Conservation (phyloP, 2,329 filamentous ascomycete genomes). For the Trichoderma pleuroti region DNA sequence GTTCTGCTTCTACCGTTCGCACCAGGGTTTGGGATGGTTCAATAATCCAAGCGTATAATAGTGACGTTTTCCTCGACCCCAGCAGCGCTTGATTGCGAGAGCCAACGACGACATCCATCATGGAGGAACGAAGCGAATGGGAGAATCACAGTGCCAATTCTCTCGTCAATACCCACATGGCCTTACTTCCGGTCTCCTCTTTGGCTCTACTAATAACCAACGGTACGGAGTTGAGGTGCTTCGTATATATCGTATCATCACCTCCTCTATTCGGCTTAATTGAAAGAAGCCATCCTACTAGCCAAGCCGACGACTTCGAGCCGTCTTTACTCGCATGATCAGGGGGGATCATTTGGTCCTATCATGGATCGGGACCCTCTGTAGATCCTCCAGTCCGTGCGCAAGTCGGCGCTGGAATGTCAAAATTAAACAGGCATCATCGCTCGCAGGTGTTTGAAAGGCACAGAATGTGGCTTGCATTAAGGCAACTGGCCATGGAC, state of each 20-base stretch:
- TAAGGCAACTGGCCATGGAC: background rate
- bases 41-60: background rate
- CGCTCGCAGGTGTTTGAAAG: background rate
- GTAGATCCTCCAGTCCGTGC: background rate
- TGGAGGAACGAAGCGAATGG: no score
- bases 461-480: background rate
- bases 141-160: background rate
- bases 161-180: background rate
- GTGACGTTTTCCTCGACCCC: background rate
- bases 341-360: background rate
- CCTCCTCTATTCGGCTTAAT: background rate
- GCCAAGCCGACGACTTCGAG: background rate
- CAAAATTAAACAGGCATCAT: background rate
- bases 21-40: background rate
- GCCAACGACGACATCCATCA: background rate
- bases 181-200: background rate
- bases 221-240: background rate
- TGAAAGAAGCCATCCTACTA: background rate
- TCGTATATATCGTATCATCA: background rate
- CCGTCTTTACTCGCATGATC: background rate
- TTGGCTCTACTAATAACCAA: background rate
- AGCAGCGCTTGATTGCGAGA: background rate
- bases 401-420: background rate
- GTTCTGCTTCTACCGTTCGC: background rate
- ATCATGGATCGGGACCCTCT: background rate